Evolutionary conservation across 495 filamentous ascomycete species (phyloP), one percentile per base, ranked within the genome.

Genomic region (Cladorrhinum samala): DNA sequence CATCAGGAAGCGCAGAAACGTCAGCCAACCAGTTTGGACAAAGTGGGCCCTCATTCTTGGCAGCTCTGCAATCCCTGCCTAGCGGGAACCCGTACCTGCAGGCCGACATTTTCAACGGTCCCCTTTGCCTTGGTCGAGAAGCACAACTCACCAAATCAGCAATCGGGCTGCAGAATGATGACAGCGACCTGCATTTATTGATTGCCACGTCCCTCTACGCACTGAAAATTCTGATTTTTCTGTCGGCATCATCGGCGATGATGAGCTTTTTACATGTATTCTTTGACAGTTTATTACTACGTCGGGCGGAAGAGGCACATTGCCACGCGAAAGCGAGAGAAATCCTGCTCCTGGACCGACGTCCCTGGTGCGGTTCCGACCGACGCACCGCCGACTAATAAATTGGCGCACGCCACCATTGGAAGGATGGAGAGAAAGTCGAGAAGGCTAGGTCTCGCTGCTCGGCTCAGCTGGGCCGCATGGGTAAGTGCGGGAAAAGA

Each of bases 81-180:
- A 48, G 37, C 40, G 46, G 11, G 24, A 42, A 51, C n/a, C 2
- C 33, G 27, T 23, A 33, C 27, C 27, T 33, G 27, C 27, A 33
- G 27, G 27, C 11, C 11, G 27, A 33, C 27, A 33, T 5, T 6
- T 11, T 33, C 27, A 33, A 33, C 27, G 27, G 27, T 11, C 27
- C 27, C 39, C 9, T 16, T 25, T 17, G 3, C 49, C 47, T 48
- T 39, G 44, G 42, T 24, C 21, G 37, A 41, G 14, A 23, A 49
- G 25, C 45, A 53, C 55, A 57, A 53, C 55, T 53, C 55, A 53
- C 43, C 43, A 44, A 40, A 33, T 25, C 36, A 16, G 44, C 44
- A 56, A 23, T 23, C 21, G 41, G 27, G 46, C 46, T 46, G 47
- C 25, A 44, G 19, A 14, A 41, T 45, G 13, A 17, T 45, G 16